Evolutionary conservation across 371 early-diverging fungal species (phyloP), one percentile per base, ranked within the genome.

Genomic region (Rhizopus arrhizus): DNA sequence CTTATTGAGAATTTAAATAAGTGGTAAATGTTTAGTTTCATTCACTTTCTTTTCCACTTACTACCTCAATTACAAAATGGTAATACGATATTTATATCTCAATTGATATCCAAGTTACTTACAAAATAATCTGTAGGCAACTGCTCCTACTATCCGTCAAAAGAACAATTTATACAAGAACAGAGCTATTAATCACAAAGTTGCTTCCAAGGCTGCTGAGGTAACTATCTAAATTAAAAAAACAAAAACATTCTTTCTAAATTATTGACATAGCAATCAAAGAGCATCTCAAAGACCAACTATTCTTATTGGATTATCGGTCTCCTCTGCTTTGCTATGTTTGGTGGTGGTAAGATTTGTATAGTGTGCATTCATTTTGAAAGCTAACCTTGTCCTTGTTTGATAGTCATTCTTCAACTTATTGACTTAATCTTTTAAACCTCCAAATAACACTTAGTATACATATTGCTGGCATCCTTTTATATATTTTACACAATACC

Each of bases 81-180:
- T 48, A 48, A 22, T 8, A 28, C 16, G 12, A 29, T 28, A 48
- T n/a, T 12, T 2, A 48, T 9, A 9, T 4, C 3, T 28, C 5
- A n/a, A 48, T 15, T 7, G 12, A 48, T 8, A 34, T 31, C 1
- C 2, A 8, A 15, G 32, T 48, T 2, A 43, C 28, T 8, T 35
- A 45, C 22, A 36, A 42, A 29, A n/a, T 7, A 13, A 41, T 34
- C 3, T 41, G 36, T 54, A 72, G 72, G 72, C 72, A 31, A 53
- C 69, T 41, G 54, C 66, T 10, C 62, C 69, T 41, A 62, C 66
- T 31, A 69, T 72, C 15, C 66, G 66, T 52, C 56, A 72, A 59
- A 62, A 66, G 47, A 72, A 72, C 34, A 49, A 52, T n/a, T 32
- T 69, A 13, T 72, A 69, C 40, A 61, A 69, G 41, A 62, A 68